phyloP scores from a whole-genome alignment of 345 rosid species.

The Ceriops tagal region DNA sequence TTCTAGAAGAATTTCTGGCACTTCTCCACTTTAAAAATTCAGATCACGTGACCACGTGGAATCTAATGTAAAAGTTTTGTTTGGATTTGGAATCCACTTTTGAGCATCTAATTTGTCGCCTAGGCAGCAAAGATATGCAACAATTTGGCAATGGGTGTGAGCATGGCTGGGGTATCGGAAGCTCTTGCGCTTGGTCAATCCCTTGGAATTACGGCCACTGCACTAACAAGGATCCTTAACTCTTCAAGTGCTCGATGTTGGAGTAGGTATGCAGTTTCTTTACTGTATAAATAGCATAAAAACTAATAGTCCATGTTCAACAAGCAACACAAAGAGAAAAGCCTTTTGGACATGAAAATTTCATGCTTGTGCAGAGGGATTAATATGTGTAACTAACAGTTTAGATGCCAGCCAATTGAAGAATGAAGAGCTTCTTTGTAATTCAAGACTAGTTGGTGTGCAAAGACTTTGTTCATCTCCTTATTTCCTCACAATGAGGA shows the following conservation, averaged over 20 bases:
- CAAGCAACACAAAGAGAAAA: background rate
- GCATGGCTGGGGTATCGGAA: slow-evolving; percentile 93
- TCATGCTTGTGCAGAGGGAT: background rate
- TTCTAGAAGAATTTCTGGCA: too few relatives aligned
- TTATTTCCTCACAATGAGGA: too few relatives aligned
- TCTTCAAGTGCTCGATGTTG: slow-evolving; percentile 89
- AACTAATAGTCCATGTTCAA: background rate
- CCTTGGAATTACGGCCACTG: slow-evolving; percentile 62
- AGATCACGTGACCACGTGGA: too few relatives aligned
- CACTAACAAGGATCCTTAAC: slow-evolving; percentile 72
- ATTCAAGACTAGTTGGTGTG: background rate
- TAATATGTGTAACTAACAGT: background rate
- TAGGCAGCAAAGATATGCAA: slow-evolving; percentile 97
- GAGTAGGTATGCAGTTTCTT: slow-evolving; percentile 57
- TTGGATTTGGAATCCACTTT: background rate
- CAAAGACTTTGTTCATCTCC: too few relatives aligned
- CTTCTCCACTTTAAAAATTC: too few relatives aligned
- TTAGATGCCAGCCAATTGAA: background rate
- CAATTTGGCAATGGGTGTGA: slow-evolving; percentile 87
- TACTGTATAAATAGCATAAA: slow-evolving; percentile 4
- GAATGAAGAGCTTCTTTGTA: background rate
- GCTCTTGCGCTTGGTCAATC: slow-evolving; percentile 91
- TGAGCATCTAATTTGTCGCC: slow-evolving; percentile 3
- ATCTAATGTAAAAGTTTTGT: too few relatives aligned
- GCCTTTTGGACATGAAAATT: background rate